Evolutionary conservation across 2,329 filamentous ascomycete genomes (phyloP), one percentile per base, ranked within the genome.

Genomic region (Stylonectria norvegica): DNA sequence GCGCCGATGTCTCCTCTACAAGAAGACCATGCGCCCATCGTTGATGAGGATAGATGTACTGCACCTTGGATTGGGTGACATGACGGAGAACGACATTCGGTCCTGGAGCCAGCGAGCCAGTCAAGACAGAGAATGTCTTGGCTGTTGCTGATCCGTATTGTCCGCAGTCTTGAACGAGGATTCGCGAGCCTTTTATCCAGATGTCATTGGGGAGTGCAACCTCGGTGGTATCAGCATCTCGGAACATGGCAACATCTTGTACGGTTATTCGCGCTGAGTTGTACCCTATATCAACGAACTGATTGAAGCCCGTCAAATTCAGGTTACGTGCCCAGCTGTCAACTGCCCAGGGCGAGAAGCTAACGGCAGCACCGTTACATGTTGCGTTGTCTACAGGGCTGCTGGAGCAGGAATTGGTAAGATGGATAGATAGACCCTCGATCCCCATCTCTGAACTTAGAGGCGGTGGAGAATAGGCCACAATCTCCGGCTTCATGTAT

Each of bases 1-100:
- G 20, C 0, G 40, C 53, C 0, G 38, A 37, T 0, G 48, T 50
- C 2, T 44, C 27, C 6, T 56, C 53, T 2, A 56, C 53, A 0
- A 56, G 28, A 5, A 56, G 11, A 1, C 53, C 53, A 10, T 56
- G 44, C 0, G 53, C 46, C 53, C 53, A 56, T 19, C 53, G 36
- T 9, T 50, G 33, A 22, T 56, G 53, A 0, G 53, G 53, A n/a
- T 54, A 54, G n/a, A 56, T 40, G 1, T 39, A 32, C 7, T 56
- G 53, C 3, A 36, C 17, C 4, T 36, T 20, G 1, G 50, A 54
- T n/a, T 18, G 18, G 1, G 48, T 44, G 2, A 27, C 32, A 18
- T 56, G 50, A 1, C 53, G 43, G 4, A 46, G 18, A 2, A 56
- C 47, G 7, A 40, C 49, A 7, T 56, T 56, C 0, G 53, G 53